A percentile compares a stretch with the other conserved stretches of the same genome.
phyloP scores from a whole-genome alignment of 1,139 yeast species.

The Nadsonia starkeyi-henricii region DNA sequence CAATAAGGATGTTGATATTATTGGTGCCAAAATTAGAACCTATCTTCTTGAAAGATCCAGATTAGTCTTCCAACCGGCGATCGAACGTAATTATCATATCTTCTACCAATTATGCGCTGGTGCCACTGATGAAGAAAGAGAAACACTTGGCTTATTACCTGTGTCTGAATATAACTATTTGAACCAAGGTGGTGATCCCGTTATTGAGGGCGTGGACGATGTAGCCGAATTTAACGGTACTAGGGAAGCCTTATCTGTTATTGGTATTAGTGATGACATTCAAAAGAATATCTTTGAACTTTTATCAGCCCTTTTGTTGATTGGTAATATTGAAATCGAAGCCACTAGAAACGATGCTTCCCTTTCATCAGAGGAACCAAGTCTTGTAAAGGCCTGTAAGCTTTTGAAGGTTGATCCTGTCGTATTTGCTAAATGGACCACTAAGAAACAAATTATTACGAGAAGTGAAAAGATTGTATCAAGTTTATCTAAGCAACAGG shows the following conservation, averaged over 20 bases:
- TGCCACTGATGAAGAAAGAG: constrained; percentile 44
- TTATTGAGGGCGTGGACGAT: constrained; percentile 72
- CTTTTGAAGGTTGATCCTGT: constrained; percentile 68
- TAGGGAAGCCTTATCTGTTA: constrained; percentile 56
- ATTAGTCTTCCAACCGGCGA: constrained; percentile 78
- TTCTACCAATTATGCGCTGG: constrained; percentile 87
- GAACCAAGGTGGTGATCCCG: constrained; percentile 77
- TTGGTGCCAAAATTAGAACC: constrained; percentile 90
- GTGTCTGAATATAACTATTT: constrained; percentile 68
- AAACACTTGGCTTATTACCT: constrained; percentile 37
- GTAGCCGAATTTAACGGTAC: constrained; percentile 63
- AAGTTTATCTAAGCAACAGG: constrained; percentile 71
- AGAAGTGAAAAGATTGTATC: constrained; percentile 84
- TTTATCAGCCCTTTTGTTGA: constrained; percentile 78
- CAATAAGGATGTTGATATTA: constrained; percentile 57
- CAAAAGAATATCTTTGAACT: constrained; percentile 65
- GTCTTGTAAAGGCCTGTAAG: constrained; percentile 68
- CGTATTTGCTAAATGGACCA: constrained; percentile 79
- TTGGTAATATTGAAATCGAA: constrained; percentile 84
- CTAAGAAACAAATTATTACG: constrained; percentile 86
- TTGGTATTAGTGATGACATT: constrained; percentile 50
- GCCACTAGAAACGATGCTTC: constrained; percentile 80
- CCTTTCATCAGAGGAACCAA: constrained; percentile 76
- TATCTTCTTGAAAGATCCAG: constrained; percentile 87
- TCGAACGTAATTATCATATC: constrained; percentile 89